phyloP scores from a whole-genome alignment of 495 filamentous ascomycete species.

The Tuber magnatum region DNA sequence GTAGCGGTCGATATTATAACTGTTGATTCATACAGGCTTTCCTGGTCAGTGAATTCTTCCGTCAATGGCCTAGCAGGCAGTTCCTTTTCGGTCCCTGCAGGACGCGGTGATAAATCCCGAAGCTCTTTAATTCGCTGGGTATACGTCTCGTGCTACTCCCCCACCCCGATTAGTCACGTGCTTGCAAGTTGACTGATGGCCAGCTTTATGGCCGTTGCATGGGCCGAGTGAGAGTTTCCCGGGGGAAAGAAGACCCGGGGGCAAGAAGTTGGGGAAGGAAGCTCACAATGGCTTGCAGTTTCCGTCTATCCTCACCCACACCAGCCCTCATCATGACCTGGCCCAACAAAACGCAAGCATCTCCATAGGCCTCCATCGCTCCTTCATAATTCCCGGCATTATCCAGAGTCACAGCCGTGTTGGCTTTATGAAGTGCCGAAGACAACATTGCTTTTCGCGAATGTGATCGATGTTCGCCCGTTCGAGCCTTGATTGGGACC shows the following conservation, averaged over 20 bases:
- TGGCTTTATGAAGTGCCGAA: constrained; percentile 86
- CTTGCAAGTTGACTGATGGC: not conserved
- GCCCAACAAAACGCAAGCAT: constrained; percentile 77
- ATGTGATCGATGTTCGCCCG: constrained; percentile 32
- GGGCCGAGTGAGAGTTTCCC: not conserved
- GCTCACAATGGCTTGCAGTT: constrained; percentile 82
- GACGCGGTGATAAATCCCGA: constrained; percentile 58
- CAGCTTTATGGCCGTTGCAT: not conserved
- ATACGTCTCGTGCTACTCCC: constrained; percentile 71
- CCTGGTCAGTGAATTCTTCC: constrained; percentile 54
- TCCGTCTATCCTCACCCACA: constrained; percentile 72
- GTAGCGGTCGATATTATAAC: constrained; percentile 44
- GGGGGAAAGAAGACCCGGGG: not conserved
- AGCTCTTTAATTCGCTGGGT: constrained; percentile 80
- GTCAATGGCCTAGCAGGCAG: constrained; percentile 69
- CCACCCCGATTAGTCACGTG: constrained; percentile 26
- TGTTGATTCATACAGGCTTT: constrained; percentile 46
- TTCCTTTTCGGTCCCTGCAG: constrained; percentile 55
- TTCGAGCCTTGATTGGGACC: constrained; percentile 20
- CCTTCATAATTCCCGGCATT: constrained; percentile 91
- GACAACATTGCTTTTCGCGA: constrained; percentile 91
- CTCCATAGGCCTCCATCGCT: constrained; percentile 81
- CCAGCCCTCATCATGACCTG: constrained; percentile 78
- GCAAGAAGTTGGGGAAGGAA: constrained; percentile 9
- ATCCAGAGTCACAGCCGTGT: constrained; percentile 88